Conservation (phyloP, 306 rosid genomes). For the Mimosa bimucronata region DNA sequence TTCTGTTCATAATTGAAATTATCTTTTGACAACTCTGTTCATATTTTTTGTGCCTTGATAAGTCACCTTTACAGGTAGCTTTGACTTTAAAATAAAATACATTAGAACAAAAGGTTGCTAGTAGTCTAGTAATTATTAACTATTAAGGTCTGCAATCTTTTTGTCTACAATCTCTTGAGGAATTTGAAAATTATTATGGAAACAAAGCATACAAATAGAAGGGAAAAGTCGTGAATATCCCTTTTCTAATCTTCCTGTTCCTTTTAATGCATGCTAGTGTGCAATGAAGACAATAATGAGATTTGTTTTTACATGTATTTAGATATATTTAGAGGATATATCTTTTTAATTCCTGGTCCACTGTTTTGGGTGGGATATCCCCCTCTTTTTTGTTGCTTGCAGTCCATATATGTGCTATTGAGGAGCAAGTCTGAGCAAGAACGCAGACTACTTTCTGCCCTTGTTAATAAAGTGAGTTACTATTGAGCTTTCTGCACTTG, state of each 20-base stretch:
- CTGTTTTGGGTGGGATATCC: neutral
- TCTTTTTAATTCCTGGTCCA: neutral
- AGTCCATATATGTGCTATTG: slow-evolving; percentile 74
- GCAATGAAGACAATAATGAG: slow-evolving; percentile 11
- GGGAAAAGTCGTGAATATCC: neutral
- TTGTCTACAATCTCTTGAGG: neutral
- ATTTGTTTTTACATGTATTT: neutral
- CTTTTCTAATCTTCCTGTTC: neutral
- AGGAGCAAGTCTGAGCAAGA: slow-evolving; percentile 98
- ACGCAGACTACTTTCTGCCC: slow-evolving; percentile 81
- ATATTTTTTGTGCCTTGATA: neutral
- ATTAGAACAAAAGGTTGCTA: neutral
- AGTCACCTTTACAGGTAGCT: neutral
- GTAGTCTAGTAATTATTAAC: slow-evolving; percentile 2
- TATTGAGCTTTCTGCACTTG: slow-evolving; percentile 16
- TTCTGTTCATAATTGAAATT: slow-evolving; percentile 26
- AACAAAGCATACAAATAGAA: neutral
- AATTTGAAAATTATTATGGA: slow-evolving; percentile 16
- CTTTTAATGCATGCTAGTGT: neutral
- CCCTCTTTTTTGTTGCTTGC: slow-evolving; percentile 38
- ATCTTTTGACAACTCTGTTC: neutral
- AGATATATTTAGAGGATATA: neutral
- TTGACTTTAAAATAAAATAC: neutral
- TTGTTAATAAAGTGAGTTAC: slow-evolving; percentile 87
- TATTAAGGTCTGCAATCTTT: neutral